These are phyloP conservation scores for Boletus reticuloceps DNA, from an alignment of 768 basidiomycete genomes.

Conservation along the genomic window DNA sequence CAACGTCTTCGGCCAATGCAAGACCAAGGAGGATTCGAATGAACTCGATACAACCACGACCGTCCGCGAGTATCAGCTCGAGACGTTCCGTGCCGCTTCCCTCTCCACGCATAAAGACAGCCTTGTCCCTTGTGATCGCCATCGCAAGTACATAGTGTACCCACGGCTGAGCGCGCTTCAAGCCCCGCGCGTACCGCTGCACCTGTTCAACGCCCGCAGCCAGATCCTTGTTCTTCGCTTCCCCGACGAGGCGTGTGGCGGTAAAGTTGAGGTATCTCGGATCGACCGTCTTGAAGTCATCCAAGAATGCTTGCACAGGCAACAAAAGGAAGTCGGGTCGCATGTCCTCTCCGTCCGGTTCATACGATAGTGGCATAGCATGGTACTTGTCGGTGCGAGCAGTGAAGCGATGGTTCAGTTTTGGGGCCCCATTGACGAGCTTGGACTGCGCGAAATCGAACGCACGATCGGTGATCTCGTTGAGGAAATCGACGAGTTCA, in stretches of 20 bases:
- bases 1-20: conserved; percentile 1
- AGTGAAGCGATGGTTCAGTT: neutral
- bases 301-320: conserved; percentile 4
- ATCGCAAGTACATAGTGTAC: no score
- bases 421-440: neutral
- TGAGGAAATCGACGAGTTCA: conserved; percentile 4
- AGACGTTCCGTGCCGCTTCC: no score
- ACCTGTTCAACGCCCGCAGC: no score
- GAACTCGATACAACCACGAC: no score
- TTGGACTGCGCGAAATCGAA: neutral
- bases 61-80: no score
- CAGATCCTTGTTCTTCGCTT: conserved; percentile 6
- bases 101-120: no score
- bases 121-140: no score
- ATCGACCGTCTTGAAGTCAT: neutral
- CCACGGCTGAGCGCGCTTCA: no score
- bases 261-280: neutral
- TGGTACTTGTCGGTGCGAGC: neutral
- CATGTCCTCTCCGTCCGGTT: neutral
- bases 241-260: conserved; percentile 3
- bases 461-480: conserved; percentile 2
- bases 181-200: no score
- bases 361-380: neutral
- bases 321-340: neutral
- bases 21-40: conserved; percentile 6